Evolutionary conservation across 345 rosid genomes (phyloP).

Genomic region (Syzygium aqueum): DNA sequence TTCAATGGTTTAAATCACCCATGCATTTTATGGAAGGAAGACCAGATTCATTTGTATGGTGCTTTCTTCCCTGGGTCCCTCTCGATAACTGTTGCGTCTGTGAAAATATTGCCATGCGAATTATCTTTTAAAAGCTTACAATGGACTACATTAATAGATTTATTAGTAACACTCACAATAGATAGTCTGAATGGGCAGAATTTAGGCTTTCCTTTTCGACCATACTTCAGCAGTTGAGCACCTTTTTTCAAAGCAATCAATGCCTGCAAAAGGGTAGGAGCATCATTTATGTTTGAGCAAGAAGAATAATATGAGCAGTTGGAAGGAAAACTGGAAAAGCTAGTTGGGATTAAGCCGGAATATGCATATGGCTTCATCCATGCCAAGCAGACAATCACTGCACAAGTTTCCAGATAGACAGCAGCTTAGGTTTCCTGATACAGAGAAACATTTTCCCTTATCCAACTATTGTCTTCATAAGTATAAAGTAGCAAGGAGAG

Average conservation of each 20-base stretch:
- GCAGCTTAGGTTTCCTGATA: neutral
- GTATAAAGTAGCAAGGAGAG: neutral
- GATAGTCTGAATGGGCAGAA: constrained; percentile 88
- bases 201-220: constrained; percentile 97
- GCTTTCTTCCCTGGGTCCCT: neutral
- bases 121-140: neutral
- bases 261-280: constrained; percentile 42
- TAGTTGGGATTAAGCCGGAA: neutral
- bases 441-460: neutral
- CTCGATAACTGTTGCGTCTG: neutral
- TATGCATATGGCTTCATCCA: neutral
- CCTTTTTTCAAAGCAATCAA: constrained; percentile 87
- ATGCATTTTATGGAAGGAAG: neutral
- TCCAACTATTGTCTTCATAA: neutral
- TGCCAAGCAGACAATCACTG: neutral
- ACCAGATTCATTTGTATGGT: neutral
- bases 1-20: neutral
- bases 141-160: neutral
- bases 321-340: neutral
- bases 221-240: constrained; percentile 82
- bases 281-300: neutral
- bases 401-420: neutral
- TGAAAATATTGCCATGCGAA: neutral
- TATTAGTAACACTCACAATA: constrained; percentile 42
- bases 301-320: neutral